Conservation (phyloP, 2,329 filamentous ascomycete genomes). For the Macroventuria anomochaeta region DNA sequence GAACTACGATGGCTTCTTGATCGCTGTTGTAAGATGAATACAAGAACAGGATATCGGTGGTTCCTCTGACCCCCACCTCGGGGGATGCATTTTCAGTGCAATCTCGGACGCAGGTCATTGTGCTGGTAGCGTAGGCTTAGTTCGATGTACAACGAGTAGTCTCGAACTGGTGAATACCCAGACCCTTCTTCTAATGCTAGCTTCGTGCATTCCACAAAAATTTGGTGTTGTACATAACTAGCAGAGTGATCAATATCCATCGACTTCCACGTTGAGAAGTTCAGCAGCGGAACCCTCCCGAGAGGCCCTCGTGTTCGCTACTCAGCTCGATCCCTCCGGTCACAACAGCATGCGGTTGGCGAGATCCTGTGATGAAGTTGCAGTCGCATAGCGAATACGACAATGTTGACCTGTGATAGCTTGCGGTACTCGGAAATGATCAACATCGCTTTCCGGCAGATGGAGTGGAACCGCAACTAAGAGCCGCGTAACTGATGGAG, state of each 20-base stretch:
- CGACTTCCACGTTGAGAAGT: not conserved
- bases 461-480: not conserved
- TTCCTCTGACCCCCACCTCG: not conserved
- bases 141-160: not conserved
- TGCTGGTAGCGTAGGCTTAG: not conserved
- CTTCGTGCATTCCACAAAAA: not conserved
- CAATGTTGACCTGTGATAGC: not conserved
- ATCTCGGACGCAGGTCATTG: not conserved
- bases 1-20: constrained; percentile 56
- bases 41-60: not conserved
- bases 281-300: not conserved
- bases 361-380: not conserved
- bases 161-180: not conserved
- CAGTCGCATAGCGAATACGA: not conserved
- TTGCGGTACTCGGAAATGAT: not conserved
- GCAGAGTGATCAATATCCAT: not conserved
- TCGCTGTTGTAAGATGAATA: constrained; percentile 47
- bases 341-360: not conserved
- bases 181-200: not conserved
- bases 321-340: not conserved
- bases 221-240: not conserved
- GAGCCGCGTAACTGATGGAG: not conserved
- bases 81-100: not conserved
- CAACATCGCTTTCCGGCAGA: not conserved
- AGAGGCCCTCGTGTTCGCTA: not conserved